Conservation (phyloP, 73 alveolate species). For the Halteria grandinella region DNA sequence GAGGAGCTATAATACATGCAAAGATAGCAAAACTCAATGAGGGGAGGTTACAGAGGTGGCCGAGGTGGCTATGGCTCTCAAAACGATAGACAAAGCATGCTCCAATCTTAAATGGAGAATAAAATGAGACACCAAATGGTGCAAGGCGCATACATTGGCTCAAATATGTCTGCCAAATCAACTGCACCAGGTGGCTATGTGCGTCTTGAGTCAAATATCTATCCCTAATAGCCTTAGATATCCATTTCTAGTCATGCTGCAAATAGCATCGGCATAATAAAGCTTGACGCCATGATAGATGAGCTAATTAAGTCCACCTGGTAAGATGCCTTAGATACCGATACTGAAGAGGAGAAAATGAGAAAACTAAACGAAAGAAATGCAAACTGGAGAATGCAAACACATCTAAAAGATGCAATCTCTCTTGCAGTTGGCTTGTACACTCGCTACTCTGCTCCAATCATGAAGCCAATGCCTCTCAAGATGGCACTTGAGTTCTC, state of each 20-base stretch:
- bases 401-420: conserved; percentile 51
- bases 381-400: conserved; percentile 39
- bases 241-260: too few relatives aligned
- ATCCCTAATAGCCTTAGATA: too few relatives aligned
- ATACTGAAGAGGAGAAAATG: conserved; percentile 55
- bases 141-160: too few relatives aligned
- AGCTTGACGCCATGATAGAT: conserved; percentile 50
- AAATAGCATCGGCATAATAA: conserved; percentile 7
- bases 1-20: conserved; percentile 16
- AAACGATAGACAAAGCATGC: too few relatives aligned
- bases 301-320: conserved; percentile 45
- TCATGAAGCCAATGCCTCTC: conserved; percentile 53
- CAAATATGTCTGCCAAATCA: too few relatives aligned
- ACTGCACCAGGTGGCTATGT: too few relatives aligned
- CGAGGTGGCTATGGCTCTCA: conserved; percentile 34
- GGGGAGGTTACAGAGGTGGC: conserved; percentile 17
- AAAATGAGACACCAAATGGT: too few relatives aligned
- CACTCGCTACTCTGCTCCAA: conserved; percentile 58
- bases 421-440: conserved; percentile 33
- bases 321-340: conserved; percentile 59
- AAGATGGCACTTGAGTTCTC: conserved; percentile 65
- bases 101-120: too few relatives aligned
- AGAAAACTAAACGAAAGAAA: conserved; percentile 57
- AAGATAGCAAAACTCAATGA: background rate
- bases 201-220: too few relatives aligned